Evolutionary conservation across 2,329 filamentous ascomycete genomes (phyloP), one percentile per base, ranked within the genome.

Genomic region (Xylaria sp.): DNA sequence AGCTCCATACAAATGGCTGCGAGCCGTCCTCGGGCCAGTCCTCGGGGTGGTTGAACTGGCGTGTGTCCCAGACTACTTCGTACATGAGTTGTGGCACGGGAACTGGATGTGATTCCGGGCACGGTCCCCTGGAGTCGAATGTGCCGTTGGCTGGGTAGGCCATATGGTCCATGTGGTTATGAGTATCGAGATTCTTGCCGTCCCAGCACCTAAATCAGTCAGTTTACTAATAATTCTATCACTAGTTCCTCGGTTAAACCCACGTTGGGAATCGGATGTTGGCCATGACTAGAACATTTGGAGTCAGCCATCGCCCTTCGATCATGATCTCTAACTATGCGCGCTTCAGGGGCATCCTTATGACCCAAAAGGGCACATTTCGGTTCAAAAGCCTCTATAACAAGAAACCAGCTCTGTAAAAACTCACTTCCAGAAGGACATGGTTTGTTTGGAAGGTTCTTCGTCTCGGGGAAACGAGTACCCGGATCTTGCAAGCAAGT

Each of bases 231-330:
- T 37, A 13, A 19, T 35, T 31, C n/a, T 25, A 13, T 11, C n/a
- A 1, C 23, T 5, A 41, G 62, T 51, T 65, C 40, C 65, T 37
- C 66, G 13, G 25, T 6, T 8, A n/a, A 86, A 67, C 87, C 84
- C 11, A 84, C 80, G 77, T 77, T 1, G 78, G 79, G 65, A 81
- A 81, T 3, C 75, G 77, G 25, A 80, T 73, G 25, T 78, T 81
- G 4, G 77, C 77, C 64, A 79, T 76, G 58, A 80, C 54, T 57
- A 10, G 6, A 29, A 25, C 7, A 35, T 27, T 21, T 15, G 9
- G 27, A 27, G 54, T 49, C 27, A 57, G 44, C 15, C 27, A 35
- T 57, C 46, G 25, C 17, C 25, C 38, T 48, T 33, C 10, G 10
- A 48, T 23, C n/a, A 4, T 21, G 35, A 23, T 29, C 4, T 19